phyloP scores from a whole-genome alignment of 1,284 basidiomycete genomes.

The Trichosporon coremiiforme region DNA sequence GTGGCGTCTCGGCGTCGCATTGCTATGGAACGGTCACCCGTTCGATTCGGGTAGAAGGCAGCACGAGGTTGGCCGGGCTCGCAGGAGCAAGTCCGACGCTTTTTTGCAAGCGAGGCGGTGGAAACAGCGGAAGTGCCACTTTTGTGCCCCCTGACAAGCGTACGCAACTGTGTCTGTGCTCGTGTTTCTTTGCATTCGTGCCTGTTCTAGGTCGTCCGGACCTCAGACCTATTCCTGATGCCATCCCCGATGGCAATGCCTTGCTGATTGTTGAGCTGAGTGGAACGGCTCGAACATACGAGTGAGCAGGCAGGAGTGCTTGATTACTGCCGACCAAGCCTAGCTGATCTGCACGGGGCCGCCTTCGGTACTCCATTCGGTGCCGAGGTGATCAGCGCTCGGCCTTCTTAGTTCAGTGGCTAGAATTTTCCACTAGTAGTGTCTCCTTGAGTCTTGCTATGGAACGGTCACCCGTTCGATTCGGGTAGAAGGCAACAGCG shows the following conservation, averaged over 20 bases:
- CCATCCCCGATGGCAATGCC: too few species aligned
- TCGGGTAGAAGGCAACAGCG: slow-evolving; percentile 5
- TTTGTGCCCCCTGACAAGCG: too few species aligned
- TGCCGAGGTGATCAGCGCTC: not conserved
- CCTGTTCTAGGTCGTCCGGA: too few species aligned
- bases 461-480: slow-evolving; percentile 11
- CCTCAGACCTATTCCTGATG: too few species aligned
- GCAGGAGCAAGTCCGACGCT: not conserved
- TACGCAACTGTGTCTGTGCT: too few species aligned
- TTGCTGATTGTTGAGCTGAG: too few species aligned
- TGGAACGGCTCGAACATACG: too few species aligned
- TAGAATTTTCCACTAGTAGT: slow-evolving; percentile 14
- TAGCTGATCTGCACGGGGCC: too few species aligned
- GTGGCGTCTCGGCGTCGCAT: not conserved
- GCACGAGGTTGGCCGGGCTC: not conserved
- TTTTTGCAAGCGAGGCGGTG: not conserved
- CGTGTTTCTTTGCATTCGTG: too few species aligned
- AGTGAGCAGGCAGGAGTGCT: too few species aligned
- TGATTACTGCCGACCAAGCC: too few species aligned
- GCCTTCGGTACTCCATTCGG: not conserved
- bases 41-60: slow-evolving; percentile 13
- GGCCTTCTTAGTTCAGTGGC: slow-evolving; percentile 13
- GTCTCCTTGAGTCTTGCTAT: slow-evolving; percentile 1
- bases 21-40: slow-evolving; percentile 12
- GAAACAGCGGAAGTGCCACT: not conserved